Evolutionary conservation across 225 moss, liverwort and hornwort genomes (phyloP).

Genomic region (Pseudoscleropodium purum): DNA sequence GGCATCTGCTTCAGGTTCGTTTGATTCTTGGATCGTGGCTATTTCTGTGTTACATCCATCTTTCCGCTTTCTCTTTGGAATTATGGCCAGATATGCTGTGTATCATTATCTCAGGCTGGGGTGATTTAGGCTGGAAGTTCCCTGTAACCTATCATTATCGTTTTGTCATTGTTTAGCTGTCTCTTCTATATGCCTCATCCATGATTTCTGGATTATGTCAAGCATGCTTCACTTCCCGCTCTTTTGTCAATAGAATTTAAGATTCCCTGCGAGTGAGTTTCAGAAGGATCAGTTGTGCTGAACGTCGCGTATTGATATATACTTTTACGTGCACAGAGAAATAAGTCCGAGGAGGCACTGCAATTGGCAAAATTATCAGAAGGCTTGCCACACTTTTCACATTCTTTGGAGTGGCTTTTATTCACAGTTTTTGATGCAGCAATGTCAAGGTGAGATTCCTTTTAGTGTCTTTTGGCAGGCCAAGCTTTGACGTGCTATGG

Average conservation of each 20-base stretch:
- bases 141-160: neutral
- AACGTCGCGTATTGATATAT: neutral
- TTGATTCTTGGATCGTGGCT: neutral
- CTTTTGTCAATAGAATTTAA: neutral
- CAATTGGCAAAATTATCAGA: slow-evolving; percentile 86
- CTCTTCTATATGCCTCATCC: neutral
- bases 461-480: neutral
- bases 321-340: slow-evolving; percentile 40
- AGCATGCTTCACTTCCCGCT: neutral
- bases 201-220: neutral
- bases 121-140: neutral
- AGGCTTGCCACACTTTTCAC: slow-evolving; percentile 86
- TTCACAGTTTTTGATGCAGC: slow-evolving; percentile 97
- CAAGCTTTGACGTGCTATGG: neutral
- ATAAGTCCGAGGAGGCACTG: slow-evolving; percentile 81
- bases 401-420: slow-evolving; percentile 94
- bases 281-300: neutral
- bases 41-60: neutral
- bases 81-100: neutral
- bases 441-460: slow-evolving; percentile 63
- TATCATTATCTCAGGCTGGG: neutral
- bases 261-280: neutral
- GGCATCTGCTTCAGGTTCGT: slow-evolving; percentile 96
- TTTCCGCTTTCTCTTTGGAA: neutral
- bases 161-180: neutral